Percentiles rank a stretch among this genome's conserved stretches.
Evolutionary conservation across 306 rosid genomes (phyloP).

Genomic region (Quercus alba): DNA sequence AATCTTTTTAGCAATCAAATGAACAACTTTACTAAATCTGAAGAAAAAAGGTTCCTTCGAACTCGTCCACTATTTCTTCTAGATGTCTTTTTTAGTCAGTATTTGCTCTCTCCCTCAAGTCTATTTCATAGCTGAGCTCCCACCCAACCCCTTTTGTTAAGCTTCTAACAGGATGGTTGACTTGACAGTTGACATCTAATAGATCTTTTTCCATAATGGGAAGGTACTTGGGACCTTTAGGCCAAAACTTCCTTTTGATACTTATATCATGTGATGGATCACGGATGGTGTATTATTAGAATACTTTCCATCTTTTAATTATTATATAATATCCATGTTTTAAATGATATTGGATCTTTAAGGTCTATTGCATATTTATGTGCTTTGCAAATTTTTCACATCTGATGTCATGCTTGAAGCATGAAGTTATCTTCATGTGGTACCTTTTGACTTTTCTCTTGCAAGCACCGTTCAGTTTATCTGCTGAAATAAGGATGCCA

Average conservation of each 20-base stretch:
- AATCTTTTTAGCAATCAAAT: neutral
- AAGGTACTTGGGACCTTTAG: no score
- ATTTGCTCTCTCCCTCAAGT: neutral
- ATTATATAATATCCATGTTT: neutral
- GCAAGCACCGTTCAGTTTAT: neutral
- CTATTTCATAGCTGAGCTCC: neutral
- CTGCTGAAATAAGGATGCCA: neutral
- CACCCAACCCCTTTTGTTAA: neutral
- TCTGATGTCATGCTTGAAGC: neutral
- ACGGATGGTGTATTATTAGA: neutral
- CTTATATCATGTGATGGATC: neutral
- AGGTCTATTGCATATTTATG: neutral
- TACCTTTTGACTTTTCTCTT: neutral
- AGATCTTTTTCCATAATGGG: no score
- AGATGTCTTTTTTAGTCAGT: neutral
- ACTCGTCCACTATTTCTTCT: no score
- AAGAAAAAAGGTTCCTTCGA: neutral
- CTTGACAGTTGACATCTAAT: neutral
- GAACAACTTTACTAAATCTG: neutral
- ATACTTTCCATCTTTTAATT: neutral
- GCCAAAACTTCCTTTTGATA: no score
- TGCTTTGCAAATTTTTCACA: neutral
- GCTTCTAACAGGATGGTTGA: neutral
- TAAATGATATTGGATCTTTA: neutral
- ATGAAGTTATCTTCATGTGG: no score